These are phyloP conservation scores for Aspergillus oerlinghausenensis DNA, from an alignment of 2,329 filamentous ascomycete species.

Conservation along the genomic window DNA sequence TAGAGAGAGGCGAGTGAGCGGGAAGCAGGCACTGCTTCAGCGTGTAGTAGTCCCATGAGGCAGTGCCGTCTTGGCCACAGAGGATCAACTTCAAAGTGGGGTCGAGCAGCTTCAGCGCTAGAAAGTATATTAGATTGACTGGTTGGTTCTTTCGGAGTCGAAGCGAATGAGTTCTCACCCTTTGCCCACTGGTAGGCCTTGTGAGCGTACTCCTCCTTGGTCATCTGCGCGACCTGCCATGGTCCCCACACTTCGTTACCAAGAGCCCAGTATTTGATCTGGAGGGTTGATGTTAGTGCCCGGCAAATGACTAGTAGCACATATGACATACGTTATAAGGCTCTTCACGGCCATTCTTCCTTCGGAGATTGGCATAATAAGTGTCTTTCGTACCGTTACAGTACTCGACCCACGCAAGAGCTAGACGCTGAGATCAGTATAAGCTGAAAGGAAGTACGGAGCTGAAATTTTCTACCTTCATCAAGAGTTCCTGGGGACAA, in stretches of 20 bases:
- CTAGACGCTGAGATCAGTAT: conserved; percentile 26
- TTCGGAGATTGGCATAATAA: conserved; percentile 74
- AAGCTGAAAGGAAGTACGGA: not conserved
- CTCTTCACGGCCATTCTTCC: conserved; percentile 68
- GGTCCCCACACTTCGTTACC: conserved; percentile 67
- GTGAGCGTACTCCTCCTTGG: conserved; percentile 56
- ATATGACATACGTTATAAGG: conserved; percentile 59
- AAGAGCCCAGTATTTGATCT: conserved; percentile 78
- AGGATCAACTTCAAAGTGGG: conserved; percentile 66
- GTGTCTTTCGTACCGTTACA: conserved; percentile 75
- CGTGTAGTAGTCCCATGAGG: conserved; percentile 68
- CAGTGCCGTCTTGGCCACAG: conserved; percentile 66
- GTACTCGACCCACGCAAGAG: conserved; percentile 77
- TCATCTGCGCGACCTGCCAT: conserved; percentile 58
- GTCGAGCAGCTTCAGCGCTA: conserved; percentile 48
- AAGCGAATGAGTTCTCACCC: conserved; percentile 24
- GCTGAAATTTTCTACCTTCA: conserved; percentile 40
- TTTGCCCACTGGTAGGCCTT: conserved; percentile 58
- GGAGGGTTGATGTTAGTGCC: conserved; percentile 9
- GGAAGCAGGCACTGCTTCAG: conserved; percentile 62
- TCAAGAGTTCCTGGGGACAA: conserved; percentile 38
- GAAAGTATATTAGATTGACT: conserved; percentile 2
- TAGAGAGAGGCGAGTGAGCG: conserved; percentile 39
- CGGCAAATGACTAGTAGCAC: not conserved
- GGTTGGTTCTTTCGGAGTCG: not conserved